Evolutionary conservation across 2,329 filamentous ascomycete species (phyloP).

Genomic region (Fusarium sp.): DNA sequence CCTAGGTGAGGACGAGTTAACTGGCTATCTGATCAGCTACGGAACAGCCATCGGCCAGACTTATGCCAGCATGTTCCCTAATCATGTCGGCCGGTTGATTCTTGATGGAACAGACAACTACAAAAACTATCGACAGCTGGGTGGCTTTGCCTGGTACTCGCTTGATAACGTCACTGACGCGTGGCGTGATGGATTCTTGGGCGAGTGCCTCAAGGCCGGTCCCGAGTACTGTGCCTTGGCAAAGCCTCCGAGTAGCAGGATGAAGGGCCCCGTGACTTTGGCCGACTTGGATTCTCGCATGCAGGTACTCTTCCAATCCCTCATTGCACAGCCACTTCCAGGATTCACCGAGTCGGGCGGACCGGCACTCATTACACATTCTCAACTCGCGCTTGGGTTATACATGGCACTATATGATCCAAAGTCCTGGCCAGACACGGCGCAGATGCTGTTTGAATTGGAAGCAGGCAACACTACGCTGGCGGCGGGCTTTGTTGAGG

Average conservation of each 20-base stretch:
- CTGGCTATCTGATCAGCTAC: conserved; percentile 62
- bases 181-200: conserved; percentile 61
- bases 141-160: conserved; percentile 59
- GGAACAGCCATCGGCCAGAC: conserved; percentile 64
- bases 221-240: conserved; percentile 58
- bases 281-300: conserved; percentile 53
- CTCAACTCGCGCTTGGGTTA: conserved; percentile 51
- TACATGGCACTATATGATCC: conserved; percentile 58
- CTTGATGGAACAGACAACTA: conserved; percentile 62
- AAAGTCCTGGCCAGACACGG: conserved; percentile 47
- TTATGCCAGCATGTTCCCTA: conserved; percentile 62
- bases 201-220: conserved; percentile 60
- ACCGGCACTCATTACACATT: conserved; percentile 59
- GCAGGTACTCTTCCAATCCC: conserved; percentile 49
- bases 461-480: conserved; percentile 9
- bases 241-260: conserved; percentile 39
- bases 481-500: not conserved
- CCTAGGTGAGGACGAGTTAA: conserved; percentile 58
- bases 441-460: conserved; percentile 10
- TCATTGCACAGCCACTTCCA: conserved; percentile 50
- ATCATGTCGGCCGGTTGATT: conserved; percentile 59
- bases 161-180: conserved; percentile 61
- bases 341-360: conserved; percentile 53
- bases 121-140: conserved; percentile 56
- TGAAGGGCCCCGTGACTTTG: conserved; percentile 45